Percentiles rank a stretch among this genome's conserved stretches.
phyloP scores from a whole-genome alignment of 192 early-diverging fungal genomes.

The Gonapodya prolifera region DNA sequence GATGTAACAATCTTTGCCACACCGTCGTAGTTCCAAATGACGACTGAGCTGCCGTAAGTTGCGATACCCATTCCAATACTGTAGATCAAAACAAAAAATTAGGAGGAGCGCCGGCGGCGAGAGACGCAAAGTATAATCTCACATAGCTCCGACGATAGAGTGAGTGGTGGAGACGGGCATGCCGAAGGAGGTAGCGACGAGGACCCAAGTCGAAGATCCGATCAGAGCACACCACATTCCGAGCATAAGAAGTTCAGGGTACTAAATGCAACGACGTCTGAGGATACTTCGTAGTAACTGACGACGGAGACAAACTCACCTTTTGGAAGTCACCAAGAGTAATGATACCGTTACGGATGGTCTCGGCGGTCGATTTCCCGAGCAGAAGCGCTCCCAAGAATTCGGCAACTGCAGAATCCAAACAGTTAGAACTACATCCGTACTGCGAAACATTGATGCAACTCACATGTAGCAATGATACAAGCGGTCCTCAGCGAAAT shows the following conservation, averaged over 20 bases:
- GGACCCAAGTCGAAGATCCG: slow-evolving; percentile 63
- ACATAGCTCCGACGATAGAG: slow-evolving; percentile 66
- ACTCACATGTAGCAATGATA: slow-evolving; percentile 49
- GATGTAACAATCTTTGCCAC: slow-evolving; percentile 51
- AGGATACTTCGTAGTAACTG: not conserved
- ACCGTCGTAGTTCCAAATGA: slow-evolving; percentile 43
- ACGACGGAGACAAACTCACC: not conserved
- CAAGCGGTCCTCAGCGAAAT: slow-evolving; percentile 59
- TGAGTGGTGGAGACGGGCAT: slow-evolving; percentile 71
- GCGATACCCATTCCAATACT: slow-evolving; percentile 42
- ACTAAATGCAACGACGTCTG: slow-evolving; percentile 27
- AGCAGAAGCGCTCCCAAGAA: slow-evolving; percentile 65
- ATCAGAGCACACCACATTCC: slow-evolving; percentile 71
- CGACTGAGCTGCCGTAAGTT: slow-evolving; percentile 44
- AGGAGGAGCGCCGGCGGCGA: slow-evolving; percentile 23
- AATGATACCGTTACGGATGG: slow-evolving; percentile 68
- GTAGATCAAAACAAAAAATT: not conserved
- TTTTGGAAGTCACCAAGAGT: slow-evolving; percentile 17
- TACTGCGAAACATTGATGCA: not conserved
- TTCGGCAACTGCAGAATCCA: slow-evolving; percentile 41
- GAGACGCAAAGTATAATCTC: not conserved
- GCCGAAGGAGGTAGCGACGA: slow-evolving; percentile 50
- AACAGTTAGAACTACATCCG: not conserved
- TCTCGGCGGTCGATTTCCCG: slow-evolving; percentile 57
- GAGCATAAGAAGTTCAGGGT: slow-evolving; percentile 68